A percentile compares a stretch with the other conserved stretches of the same genome.
These are phyloP conservation scores for Tylopilus sp. DNA, from an alignment of 1,284 basidiomycete species.

Conservation along the genomic window DNA sequence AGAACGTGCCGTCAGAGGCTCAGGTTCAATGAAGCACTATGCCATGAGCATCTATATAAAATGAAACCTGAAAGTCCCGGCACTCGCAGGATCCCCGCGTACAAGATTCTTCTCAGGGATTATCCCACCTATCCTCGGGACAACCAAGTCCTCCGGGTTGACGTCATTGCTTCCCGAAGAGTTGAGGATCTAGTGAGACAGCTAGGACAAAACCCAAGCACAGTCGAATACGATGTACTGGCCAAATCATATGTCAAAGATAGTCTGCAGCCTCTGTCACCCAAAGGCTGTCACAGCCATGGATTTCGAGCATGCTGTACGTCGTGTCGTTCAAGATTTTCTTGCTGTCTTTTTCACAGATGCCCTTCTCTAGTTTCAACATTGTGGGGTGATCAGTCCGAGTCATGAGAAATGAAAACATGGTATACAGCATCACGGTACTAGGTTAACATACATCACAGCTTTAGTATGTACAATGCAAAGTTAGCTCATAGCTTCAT, in stretches of 20 bases:
- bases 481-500: too few relatives aligned
- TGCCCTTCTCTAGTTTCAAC: conserved; percentile 12
- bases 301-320: conserved; percentile 20
- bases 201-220: conserved; percentile 20
- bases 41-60: conserved; percentile 19
- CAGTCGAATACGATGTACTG: conserved; percentile 7
- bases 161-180: conserved; percentile 14
- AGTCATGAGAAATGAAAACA: too few relatives aligned
- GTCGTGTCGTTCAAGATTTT: not conserved
- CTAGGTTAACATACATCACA: too few relatives aligned
- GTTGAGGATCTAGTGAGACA: conserved; percentile 23
- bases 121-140: not conserved
- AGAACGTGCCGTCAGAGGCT: conserved; percentile 9
- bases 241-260: conserved; percentile 10
- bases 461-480: too few relatives aligned
- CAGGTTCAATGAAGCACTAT: conserved; percentile 21
- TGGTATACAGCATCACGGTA: too few relatives aligned
- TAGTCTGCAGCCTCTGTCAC: conserved; percentile 22
- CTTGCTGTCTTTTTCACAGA: not conserved
- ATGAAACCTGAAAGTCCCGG: not conserved
- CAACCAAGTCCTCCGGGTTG: conserved; percentile 16
- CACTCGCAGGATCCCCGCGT: not conserved
- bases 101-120: not conserved
- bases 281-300: conserved; percentile 6
- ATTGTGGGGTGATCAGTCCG: too few relatives aligned